Evolutionary conservation across 2,329 filamentous ascomycete genomes (phyloP).

Genomic region (Fusarium tupiense): DNA sequence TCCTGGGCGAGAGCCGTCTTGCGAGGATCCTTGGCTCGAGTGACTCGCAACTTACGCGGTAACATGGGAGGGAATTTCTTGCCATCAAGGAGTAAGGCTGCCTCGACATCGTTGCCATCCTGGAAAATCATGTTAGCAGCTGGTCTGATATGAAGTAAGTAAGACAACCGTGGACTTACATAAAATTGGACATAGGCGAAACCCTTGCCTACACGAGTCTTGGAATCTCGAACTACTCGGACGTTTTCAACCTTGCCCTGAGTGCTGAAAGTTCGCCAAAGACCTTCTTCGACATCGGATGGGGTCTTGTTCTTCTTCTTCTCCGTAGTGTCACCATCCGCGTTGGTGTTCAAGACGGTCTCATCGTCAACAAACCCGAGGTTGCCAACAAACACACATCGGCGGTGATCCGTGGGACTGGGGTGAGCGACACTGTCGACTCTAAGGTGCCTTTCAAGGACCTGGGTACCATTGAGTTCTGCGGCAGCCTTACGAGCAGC

Average conservation of each 20-base stretch:
- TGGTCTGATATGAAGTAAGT: not conserved
- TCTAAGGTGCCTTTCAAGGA: conserved; percentile 88
- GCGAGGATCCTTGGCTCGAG: conserved; percentile 80
- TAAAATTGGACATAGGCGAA: conserved; percentile 98
- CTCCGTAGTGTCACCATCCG: conserved; percentile 72
- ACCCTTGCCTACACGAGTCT: conserved; percentile 93
- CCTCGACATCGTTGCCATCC: conserved; percentile 88
- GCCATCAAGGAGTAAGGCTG: conserved; percentile 86
- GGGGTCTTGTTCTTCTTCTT: conserved; percentile 80
- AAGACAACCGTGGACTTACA: conserved; percentile 53
- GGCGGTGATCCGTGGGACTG: conserved; percentile 80
- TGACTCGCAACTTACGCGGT: conserved; percentile 87
- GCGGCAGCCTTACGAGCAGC: conserved; percentile 81
- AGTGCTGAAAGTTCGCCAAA: conserved; percentile 83
- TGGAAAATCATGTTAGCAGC: conserved; percentile 44
- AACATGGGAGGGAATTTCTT: conserved; percentile 96
- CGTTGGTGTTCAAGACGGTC: conserved; percentile 71
- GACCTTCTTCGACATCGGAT: conserved; percentile 89
- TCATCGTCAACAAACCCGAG: conserved; percentile 96
- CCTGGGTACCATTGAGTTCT: conserved; percentile 82
- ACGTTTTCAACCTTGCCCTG: conserved; percentile 89
- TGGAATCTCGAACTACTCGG: conserved; percentile 86
- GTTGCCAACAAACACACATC: conserved; percentile 96
- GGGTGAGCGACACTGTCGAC: conserved; percentile 94
- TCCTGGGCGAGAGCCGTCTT: conserved; percentile 63